Evolutionary conservation across 2,329 filamentous ascomycete genomes (phyloP), one percentile per base, ranked within the genome.

Genomic region (Arachnomyces sp.): DNA sequence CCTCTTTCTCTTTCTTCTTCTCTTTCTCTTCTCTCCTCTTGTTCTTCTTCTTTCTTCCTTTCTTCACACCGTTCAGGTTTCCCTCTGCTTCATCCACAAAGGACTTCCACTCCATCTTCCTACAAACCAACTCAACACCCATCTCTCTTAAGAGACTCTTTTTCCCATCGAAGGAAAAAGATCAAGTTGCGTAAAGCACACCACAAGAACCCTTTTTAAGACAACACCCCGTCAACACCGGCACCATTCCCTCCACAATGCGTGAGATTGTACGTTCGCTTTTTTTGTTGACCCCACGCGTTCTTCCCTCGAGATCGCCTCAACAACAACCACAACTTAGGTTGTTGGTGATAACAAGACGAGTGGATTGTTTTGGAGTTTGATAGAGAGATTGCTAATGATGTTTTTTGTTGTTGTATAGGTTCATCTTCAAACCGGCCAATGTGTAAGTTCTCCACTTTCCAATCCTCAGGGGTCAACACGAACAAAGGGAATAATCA

Each of bases 401-500:
- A 30, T 32, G 40, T 30, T 51, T 77, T 64, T 61, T 69, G 68
- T 61, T 62, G 58, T 53, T 52, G 52, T 52, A 77, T 65, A 96
- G 90, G 90, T 96, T 74, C 92, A 98, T 75, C 88, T 98, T 62
- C 92, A 98, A 78, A 98, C 92, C 79, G 92, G 92, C 72, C 92
- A 98, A 82, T 96, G 92, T 78, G 90, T 95, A 81, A 74, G 82
- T 78, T 47, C 45, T 47, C 34, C 44, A 36, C 33, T 31, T 25
- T 18, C 18, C 28, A 33, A n/a, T n/a, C 33, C 13, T 33, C 36
- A 46, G 25, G 16, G 15, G 13, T n/a, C 6, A 21, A 28, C 30
- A 25, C 39, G 28, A n/a, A n/a, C n/a, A n/a, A n/a, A n/a, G n/a
- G n/a, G 44, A 36, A 37, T 38, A 43, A 34, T 47, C 35, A 43